These are phyloP conservation scores for Epichloe bromicola DNA, from an alignment of 2,329 filamentous ascomycete species.

Conservation along the genomic window DNA sequence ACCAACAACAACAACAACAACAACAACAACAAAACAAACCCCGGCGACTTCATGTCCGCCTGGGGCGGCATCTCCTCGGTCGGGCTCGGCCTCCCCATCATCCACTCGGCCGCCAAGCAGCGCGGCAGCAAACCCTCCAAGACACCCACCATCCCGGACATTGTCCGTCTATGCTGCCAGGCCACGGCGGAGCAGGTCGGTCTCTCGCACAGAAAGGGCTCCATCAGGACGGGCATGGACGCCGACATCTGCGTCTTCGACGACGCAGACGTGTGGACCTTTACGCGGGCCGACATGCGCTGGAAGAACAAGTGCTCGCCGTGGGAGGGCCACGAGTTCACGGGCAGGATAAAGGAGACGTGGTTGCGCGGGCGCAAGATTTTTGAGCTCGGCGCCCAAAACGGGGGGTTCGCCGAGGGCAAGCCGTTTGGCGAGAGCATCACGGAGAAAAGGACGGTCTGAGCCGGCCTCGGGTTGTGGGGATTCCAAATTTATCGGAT, in stretches of 20 bases:
- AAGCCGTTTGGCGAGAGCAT: conserved; percentile 42
- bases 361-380: conserved; percentile 69
- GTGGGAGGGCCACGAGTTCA: conserved; percentile 70
- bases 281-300: conserved; percentile 68
- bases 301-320: conserved; percentile 90
- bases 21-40: not conserved
- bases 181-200: conserved; percentile 87
- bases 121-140: conserved; percentile 38
- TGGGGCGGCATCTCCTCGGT: conserved; percentile 97
- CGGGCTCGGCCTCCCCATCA: conserved; percentile 79
- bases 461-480: no score
- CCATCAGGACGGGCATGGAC: conserved; percentile 65
- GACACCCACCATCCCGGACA: conserved; percentile 51
- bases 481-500: no score
- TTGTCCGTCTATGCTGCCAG: conserved; percentile 72
- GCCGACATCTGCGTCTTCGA: conserved; percentile 88
- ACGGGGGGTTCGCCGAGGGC: conserved; percentile 38
- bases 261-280: conserved; percentile 63
- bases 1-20: not conserved
- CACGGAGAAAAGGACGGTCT: conserved; percentile 38
- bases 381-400: conserved; percentile 49
- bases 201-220: conserved; percentile 65
- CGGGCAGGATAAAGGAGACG: conserved; percentile 70
- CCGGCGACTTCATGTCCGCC: conserved; percentile 84
- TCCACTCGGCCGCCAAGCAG: conserved; percentile 64